phyloP scores from a whole-genome alignment of 148 eudicot genomes.

The Tetragonia tetragonoides region DNA sequence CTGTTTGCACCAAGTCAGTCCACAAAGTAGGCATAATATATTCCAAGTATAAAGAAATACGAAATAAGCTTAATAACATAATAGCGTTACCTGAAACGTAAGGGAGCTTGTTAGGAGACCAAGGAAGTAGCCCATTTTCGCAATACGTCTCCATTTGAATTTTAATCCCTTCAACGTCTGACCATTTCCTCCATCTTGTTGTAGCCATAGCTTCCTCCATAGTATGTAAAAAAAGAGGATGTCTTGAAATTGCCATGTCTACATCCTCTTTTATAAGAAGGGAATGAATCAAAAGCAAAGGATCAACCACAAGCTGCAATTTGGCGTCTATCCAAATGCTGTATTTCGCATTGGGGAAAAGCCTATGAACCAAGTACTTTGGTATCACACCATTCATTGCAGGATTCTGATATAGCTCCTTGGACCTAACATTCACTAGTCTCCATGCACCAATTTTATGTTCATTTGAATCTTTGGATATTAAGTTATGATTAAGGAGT shows the following conservation, averaged over 20 bases:
- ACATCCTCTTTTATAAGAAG: slow-evolving; percentile 54
- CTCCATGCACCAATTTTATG: slow-evolving; percentile 80
- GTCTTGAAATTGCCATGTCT: slow-evolving; percentile 88
- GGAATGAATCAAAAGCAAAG: slow-evolving; percentile 72
- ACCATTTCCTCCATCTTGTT: slow-evolving; percentile 91
- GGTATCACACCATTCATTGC: slow-evolving; percentile 95
- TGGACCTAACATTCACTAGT: slow-evolving; percentile 46
- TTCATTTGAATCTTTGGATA: slow-evolving; percentile 32
- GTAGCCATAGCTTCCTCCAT: slow-evolving; percentile 98
- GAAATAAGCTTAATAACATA: no score
- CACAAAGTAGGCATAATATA: no score
- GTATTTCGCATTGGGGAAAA: slow-evolving; percentile 70
- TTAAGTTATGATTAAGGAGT: slow-evolving; percentile 51
- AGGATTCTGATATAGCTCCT: slow-evolving; percentile 49
- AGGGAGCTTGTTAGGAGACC: slow-evolving; percentile 71
- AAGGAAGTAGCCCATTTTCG: slow-evolving; percentile 78
- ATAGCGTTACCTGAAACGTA: slow-evolving; percentile 68
- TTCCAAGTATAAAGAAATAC: no score
- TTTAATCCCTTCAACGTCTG: slow-evolving; percentile 64
- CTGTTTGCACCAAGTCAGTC: no score
- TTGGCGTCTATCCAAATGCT: slow-evolving; percentile 94
- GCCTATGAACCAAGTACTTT: slow-evolving; percentile 81
- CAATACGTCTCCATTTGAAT: slow-evolving; percentile 84
- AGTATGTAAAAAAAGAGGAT: slow-evolving; percentile 66
- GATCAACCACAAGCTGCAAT: slow-evolving; percentile 83